Percentiles rank a stretch among this genome's conserved stretches.
Evolutionary conservation across 2,329 filamentous ascomycete genomes (phyloP).

Genomic region (Chrysosporium queenslandicum): DNA sequence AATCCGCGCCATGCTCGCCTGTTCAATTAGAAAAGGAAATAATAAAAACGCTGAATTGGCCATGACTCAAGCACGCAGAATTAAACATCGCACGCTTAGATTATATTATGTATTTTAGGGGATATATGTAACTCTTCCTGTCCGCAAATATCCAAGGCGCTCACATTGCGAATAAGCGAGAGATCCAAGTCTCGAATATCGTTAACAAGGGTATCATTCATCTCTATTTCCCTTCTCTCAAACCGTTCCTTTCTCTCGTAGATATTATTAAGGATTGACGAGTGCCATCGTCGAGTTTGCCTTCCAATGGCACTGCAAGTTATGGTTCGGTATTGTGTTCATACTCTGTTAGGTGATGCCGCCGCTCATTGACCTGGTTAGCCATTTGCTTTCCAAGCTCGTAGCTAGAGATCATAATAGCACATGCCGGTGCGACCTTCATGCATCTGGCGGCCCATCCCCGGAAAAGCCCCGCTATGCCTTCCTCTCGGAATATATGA

Average conservation of each 20-base stretch:
- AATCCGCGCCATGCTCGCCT: slow-evolving; percentile 1
- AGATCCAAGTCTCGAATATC: background rate
- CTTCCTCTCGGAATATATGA: slow-evolving; percentile 85
- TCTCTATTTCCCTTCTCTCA: background rate
- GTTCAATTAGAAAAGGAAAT: background rate
- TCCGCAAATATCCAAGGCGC: background rate
- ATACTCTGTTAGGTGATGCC: slow-evolving; percentile 1
- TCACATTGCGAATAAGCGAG: too few species aligned
- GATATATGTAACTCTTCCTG: background rate
- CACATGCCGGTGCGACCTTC: slow-evolving; percentile 91
- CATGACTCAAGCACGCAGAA: too few species aligned
- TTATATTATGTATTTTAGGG: background rate
- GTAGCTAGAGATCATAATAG: slow-evolving; percentile 98
- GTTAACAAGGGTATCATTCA: background rate
- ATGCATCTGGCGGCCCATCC: slow-evolving; percentile 87
- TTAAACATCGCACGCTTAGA: background rate
- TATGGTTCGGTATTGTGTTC: background rate
- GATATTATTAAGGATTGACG: background rate
- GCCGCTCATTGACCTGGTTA: slow-evolving; percentile 55
- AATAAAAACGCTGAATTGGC: background rate
- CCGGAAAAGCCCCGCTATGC: slow-evolving; percentile 68
- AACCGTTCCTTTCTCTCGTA: background rate
- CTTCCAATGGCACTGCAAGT: background rate
- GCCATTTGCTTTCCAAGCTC: slow-evolving; percentile 91
- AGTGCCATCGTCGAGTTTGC: too few species aligned